phyloP scores from a whole-genome alignment of 257 asterid species.

The Salvia rosmarinus region DNA sequence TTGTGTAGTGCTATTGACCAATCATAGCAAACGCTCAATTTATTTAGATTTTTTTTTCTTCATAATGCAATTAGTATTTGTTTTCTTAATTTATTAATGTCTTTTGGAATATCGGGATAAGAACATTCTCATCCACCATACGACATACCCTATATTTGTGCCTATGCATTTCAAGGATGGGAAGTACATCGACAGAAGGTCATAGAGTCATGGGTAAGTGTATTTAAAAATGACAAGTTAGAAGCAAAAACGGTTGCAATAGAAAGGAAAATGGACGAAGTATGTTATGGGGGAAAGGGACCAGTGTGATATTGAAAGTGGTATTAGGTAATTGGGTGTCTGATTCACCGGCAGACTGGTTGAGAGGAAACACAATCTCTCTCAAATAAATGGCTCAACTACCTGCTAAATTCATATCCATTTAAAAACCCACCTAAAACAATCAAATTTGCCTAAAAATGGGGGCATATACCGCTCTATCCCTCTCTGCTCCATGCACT shows the following conservation, averaged over 20 bases:
- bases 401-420: slow-evolving; percentile 73
- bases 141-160: too few relatives aligned
- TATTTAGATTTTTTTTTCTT: too few relatives aligned
- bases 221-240: not conserved
- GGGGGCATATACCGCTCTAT: slow-evolving; percentile 56
- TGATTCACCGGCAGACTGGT: slow-evolving; percentile 68
- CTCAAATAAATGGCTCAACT: slow-evolving; percentile 40
- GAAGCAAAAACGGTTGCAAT: not conserved
- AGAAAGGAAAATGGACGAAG: not conserved
- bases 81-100: too few relatives aligned
- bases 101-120: too few relatives aligned
- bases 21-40: too few relatives aligned
- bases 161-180: too few relatives aligned
- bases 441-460: slow-evolving; percentile 52
- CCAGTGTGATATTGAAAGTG: slow-evolving; percentile 47
- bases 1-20: too few relatives aligned
- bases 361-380: slow-evolving; percentile 65
- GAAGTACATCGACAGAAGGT: too few relatives aligned
- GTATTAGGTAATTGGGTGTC: slow-evolving; percentile 54
- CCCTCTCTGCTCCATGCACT: slow-evolving; percentile 36
- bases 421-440: slow-evolving; percentile 51
- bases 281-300: slow-evolving; percentile 43
- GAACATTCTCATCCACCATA: too few relatives aligned
- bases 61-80: too few relatives aligned
- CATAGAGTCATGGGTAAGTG: too few relatives aligned